Base-by-base conservation (phyloP, 2,329 filamentous ascomycete genomes). In the Leptographium wingfieldii region DNA sequence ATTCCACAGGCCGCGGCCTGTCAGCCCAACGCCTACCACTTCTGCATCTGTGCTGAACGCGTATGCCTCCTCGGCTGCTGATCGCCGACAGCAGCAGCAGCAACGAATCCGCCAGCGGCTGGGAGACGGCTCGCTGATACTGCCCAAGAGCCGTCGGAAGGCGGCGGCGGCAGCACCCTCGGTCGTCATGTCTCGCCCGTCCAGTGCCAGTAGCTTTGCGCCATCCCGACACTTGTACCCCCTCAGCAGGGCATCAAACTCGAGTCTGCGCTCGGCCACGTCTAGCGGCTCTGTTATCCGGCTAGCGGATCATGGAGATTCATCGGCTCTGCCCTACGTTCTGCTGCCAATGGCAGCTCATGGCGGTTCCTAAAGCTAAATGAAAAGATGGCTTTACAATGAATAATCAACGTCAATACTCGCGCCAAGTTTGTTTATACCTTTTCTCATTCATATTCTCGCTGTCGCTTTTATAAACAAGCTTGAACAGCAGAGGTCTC, bases 281-380 rank as follows among this genome's bases (percentile, higher is more conserved):
- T 74, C 73, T 14, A 69, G 66, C 2, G 73, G 71, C 7, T 78
- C 75, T 6, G 76, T 81, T 5, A 79, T 81, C 52, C 73, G 79
- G 9, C 70, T 81, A 35, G 73, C 77, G 14, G 76, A 70, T 31
- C 63, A 68, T 19, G 63, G 67, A 5, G 72, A 73, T 57, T 61
- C 63, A 10, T 67, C 68, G 14, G 68, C 67, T 12, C 46, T 75
- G 61, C 72, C 73, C 3, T 76, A 75, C 61, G 70, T 75, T 16
- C 66, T 76, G 16, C n/a, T 55, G n/a, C 53, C n/a, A 10, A 40
- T 22, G 7, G 11, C 53, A 11, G 19, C 52, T 2, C 14, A 33
- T 11, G 29, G 52, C 16, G 31, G 43, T 19, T 48, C 3, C 1
- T 22, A 10, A 38, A 38, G 9, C 12, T 38, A 10, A 10, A 38